Evolutionary conservation across 208 protist genomes (phyloP).

Genomic region (Polymyxa betae): DNA sequence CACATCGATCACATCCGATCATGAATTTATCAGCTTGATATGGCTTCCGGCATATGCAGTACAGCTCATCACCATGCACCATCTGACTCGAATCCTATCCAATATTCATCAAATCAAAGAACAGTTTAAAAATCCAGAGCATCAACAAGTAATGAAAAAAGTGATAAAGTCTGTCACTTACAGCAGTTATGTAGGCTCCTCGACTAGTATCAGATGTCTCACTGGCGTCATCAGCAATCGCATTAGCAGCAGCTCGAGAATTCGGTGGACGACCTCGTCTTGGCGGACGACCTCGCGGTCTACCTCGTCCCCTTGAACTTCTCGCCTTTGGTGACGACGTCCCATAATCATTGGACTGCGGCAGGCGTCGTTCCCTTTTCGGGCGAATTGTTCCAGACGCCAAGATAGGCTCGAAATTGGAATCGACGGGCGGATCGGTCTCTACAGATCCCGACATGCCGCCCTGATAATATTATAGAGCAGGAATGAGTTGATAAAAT

Average conservation of each 20-base stretch:
- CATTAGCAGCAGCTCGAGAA: background rate
- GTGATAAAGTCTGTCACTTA: background rate
- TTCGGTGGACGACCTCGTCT: background rate
- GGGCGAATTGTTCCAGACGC: background rate
- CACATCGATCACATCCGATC: slow-evolving; percentile 59
- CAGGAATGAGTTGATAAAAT: too few species aligned
- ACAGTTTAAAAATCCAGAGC: background rate
- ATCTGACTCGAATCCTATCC: background rate
- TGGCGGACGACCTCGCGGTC: slow-evolving; percentile 14
- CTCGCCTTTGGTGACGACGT: background rate
- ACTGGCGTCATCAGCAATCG: slow-evolving; percentile 37
- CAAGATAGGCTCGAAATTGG: background rate
- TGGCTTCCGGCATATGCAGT: slow-evolving; percentile 51
- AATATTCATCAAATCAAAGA: too few species aligned
- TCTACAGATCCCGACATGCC: slow-evolving; percentile 1
- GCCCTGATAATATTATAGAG: too few species aligned
- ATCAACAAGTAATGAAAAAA: background rate
- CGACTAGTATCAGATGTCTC: slow-evolving; percentile 43
- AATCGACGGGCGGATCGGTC: too few species aligned
- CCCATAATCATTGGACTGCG: background rate
- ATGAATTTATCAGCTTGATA: slow-evolving; percentile 56
- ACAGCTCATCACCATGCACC: slow-evolving; percentile 44
- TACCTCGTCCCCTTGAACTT: background rate
- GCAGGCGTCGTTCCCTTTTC: background rate
- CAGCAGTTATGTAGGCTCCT: background rate